A percentile compares a stretch with the other conserved stretches of the same genome.
Evolutionary conservation across 2,329 filamentous ascomycete genomes (phyloP).

Genomic region (Ampelomyces quisqualis): DNA sequence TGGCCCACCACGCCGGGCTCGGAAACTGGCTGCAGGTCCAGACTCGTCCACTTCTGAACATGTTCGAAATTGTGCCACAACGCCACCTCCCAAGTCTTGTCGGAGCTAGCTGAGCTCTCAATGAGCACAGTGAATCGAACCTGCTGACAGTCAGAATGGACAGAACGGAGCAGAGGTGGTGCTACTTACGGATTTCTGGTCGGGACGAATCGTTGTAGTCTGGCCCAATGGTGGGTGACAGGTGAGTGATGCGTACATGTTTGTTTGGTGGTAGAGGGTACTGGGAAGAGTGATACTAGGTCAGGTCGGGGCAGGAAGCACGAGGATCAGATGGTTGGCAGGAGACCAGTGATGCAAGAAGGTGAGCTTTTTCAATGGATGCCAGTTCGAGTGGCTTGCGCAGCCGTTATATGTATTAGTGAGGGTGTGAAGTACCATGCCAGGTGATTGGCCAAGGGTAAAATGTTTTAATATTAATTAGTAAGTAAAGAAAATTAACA

Average conservation of each 20-base stretch:
- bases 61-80: conserved; percentile 69
- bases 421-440: background rate
- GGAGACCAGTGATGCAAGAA: background rate
- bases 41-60: conserved; percentile 60
- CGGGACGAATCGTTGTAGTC: conserved; percentile 60
- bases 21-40: conserved; percentile 53
- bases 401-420: background rate
- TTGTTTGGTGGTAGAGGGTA: conserved; percentile 2
- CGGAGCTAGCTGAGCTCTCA: conserved; percentile 60
- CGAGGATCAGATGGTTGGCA: background rate
- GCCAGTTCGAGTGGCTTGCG: background rate
- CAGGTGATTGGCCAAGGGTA: too few relatives aligned
- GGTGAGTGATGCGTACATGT: conserved; percentile 57
- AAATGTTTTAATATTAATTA: too few relatives aligned
- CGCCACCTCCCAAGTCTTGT: conserved; percentile 67
- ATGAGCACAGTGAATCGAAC: conserved; percentile 68
- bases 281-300: background rate
- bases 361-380: background rate
- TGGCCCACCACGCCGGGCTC: conserved; percentile 28
- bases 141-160: conserved; percentile 19
- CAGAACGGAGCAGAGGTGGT: background rate
- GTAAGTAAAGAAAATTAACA: too few relatives aligned
- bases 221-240: conserved; percentile 75
- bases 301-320: background rate
- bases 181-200: conserved; percentile 41